Conservation (phyloP, 202 grass and related monocot species). For the Miscanthus sacchariflorus region DNA sequence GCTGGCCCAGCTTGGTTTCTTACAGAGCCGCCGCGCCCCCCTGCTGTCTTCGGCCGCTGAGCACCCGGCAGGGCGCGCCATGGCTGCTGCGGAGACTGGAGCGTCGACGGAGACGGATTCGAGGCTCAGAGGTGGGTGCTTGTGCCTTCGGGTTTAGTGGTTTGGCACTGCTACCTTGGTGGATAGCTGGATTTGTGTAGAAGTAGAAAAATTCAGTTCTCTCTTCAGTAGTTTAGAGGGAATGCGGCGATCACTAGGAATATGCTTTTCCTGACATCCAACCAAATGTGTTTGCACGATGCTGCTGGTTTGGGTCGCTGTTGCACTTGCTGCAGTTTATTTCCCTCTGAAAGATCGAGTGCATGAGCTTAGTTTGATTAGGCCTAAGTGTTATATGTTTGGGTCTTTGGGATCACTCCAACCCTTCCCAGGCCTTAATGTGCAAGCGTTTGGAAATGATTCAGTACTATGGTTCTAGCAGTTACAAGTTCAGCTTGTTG, state of each 20-base stretch:
- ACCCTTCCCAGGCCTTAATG: not conserved
- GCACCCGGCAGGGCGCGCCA: not conserved
- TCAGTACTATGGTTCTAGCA: not conserved
- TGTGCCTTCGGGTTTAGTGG: not conserved
- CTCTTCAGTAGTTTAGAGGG: not conserved
- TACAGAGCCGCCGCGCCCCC: slow-evolving; percentile 18
- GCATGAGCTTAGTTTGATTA: not conserved
- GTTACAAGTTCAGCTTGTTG: not conserved
- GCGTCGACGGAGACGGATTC: not conserved
- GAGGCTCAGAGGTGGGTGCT: slow-evolving; percentile 9
- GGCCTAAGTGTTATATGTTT: not conserved
- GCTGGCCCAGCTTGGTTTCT: not conserved
- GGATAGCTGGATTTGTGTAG: not conserved
- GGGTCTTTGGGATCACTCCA: slow-evolving; percentile 13
- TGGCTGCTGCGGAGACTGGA: slow-evolving; percentile 16
- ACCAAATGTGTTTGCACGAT: not conserved
- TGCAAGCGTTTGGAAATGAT: not conserved
- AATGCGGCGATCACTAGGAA: not conserved
- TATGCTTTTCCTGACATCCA: not conserved
- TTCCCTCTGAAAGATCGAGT: not conserved
- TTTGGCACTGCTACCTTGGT: not conserved
- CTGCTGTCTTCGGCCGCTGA: not conserved
- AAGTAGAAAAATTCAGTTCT: not conserved
- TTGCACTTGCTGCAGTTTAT: not conserved
- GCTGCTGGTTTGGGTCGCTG: not conserved